Conservation (phyloP, 2,329 filamentous ascomycete species). For the Uncinocarpus reesii region DNA sequence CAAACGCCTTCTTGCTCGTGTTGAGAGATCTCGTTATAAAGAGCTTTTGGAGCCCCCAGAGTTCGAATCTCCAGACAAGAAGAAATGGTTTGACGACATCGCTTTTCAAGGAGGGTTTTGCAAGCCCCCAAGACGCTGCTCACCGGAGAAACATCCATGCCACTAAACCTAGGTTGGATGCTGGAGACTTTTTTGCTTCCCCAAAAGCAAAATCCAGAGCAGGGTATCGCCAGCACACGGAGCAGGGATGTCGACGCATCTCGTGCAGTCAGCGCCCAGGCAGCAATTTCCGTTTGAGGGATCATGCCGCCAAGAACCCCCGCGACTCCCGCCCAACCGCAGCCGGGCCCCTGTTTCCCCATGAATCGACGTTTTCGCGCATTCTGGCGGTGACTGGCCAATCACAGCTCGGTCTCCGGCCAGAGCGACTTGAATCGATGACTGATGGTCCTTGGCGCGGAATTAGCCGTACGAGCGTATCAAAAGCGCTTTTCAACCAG, state of each 20-base stretch:
- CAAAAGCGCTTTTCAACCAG: no score
- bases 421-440: neutral
- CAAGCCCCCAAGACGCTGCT: neutral
- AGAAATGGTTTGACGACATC: neutral
- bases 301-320: constrained; percentile 5
- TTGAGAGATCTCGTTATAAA: neutral
- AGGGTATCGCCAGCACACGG: neutral
- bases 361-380: neutral
- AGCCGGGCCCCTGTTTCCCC: neutral
- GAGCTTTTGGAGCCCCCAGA: no score
- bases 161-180: constrained; percentile 6
- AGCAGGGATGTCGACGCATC: neutral
- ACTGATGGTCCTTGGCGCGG: neutral
- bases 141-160: neutral
- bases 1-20: neutral
- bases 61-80: neutral
- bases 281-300: constrained; percentile 11
- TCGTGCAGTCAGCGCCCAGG: constrained; percentile 5
- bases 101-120: neutral
- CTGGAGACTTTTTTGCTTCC: neutral
- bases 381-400: neutral
- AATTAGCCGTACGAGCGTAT: no score
- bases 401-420: neutral
- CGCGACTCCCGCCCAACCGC: neutral
- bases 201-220: constrained; percentile 1